Evolutionary conservation across 306 rosid species (phyloP), one percentile per base, ranked within the genome.

Genomic region (Glycine latifolia): DNA sequence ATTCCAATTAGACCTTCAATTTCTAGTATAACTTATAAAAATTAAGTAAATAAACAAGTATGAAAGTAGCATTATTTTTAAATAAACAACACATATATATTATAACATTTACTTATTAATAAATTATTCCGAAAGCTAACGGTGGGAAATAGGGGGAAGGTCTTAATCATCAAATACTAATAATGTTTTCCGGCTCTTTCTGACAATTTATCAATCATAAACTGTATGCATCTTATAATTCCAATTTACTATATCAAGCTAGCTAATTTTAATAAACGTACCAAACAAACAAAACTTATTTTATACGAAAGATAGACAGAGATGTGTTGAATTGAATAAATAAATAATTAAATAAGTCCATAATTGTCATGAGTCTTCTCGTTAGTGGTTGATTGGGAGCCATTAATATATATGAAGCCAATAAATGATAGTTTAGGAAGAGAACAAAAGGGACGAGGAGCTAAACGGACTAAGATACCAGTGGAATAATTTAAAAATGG

Each of bases 161-260:
- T 75, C 77, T 75, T 58, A 47, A 82, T 82, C 71, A 75, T 46
- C n/a, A 73, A 14, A 5, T 13, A 43, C 8, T 81, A 52, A 73
- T 81, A n/a, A 41, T 73, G 84, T 5, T 13, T 71, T 55, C 16
- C 35, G 61, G 17, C 16, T 46, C 33, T 43, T 74, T 55, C n/a
- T 5, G 3, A 65, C 55, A 81, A 53, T 9, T n/a, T 41, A 43
- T 14, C 26, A 20, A 20, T 52, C 48, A 37, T 31, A 12, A 62
- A 71, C 2, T 8, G 49, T 9, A 12, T 47, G 11, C 20, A 3
- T 44, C 6, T 44, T 37, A 37, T 37, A 3, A 3, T 43, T 26
- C 31, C 31, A 26, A 41, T 39, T 10, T 15, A 3, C 0, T 16
- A 12, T 62, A 26, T 31, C 20, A 73, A 60, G 12, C 20, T n/a